phyloP scores from a whole-genome alignment of 2,329 filamentous ascomycete genomes.

The Ophiostoma novo-ulmi region DNA sequence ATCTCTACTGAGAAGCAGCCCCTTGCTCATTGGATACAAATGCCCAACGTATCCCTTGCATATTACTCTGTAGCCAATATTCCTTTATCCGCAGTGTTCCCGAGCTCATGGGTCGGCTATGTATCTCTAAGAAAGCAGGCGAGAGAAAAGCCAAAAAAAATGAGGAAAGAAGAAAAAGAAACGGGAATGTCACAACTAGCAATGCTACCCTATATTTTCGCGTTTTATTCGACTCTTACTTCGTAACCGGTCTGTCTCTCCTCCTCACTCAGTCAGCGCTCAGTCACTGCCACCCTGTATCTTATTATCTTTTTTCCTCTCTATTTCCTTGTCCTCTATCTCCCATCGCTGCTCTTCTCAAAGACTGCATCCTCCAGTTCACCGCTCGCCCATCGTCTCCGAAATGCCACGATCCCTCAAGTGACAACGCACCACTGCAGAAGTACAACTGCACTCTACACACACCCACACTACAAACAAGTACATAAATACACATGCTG shows the following conservation, averaged over 20 bases:
- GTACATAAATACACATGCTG: background rate
- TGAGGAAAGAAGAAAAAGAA: background rate
- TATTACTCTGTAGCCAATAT: background rate
- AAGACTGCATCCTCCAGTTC: background rate
- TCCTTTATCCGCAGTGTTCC: background rate
- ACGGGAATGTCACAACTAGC: background rate
- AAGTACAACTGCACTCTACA: background rate
- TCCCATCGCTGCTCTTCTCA: background rate
- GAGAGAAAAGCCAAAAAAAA: background rate
- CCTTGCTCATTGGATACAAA: background rate
- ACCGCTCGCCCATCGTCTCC: background rate
- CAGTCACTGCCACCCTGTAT: background rate
- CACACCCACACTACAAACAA: background rate
- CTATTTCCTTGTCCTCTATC: background rate
- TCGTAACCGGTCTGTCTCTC: background rate
- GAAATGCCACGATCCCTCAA: background rate
- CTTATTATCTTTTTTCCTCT: background rate
- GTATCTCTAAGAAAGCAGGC: background rate
- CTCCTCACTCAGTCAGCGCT: background rate
- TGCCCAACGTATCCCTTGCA: constrained; percentile 2
- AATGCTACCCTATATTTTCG: background rate
- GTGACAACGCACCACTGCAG: background rate
- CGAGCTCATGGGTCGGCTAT: constrained; percentile 3
- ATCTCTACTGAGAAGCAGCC: background rate
- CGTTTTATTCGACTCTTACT: background rate